Base-by-base conservation (phyloP, 148 eudicot species). In the Silene latifolia region DNA sequence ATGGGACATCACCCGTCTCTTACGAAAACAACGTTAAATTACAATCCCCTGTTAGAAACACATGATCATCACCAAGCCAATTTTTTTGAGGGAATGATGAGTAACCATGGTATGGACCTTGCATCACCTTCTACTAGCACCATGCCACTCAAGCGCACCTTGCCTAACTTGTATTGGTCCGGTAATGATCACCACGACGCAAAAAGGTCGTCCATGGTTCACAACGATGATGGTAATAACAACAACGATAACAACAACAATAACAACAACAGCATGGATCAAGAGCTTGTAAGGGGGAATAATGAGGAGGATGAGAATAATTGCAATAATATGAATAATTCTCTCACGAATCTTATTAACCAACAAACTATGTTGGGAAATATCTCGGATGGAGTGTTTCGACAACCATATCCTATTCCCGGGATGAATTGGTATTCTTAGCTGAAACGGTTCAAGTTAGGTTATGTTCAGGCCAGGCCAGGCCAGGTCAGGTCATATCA, bases 391-490 rank as follows among this genome's bases (percentile, higher is more conserved):
- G 81, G 81, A 5, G 71, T 75, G 29, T 88, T 78, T 65, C 74
- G 89, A 68, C 92, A 87, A 66, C 79, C 76, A 0, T 82, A 80
- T 42, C 78, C 82, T 23, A 77, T 80, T 7, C 79, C 87, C 1
- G 85, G 87, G 24, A 44, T 84, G 77, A 89, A 85, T 62, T 89
- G 93, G 90, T 85, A 78, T 76, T 72, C 80, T n/a, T 85, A 82
- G 58, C 13, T 75, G 39, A 15, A 2, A 15, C 9, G 8, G 19
- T 65, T 61, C 58, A 5, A 35, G 19, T 46, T 44, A 2, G 3
- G 18, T 14, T 12, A 24, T 60, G 15, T 72, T 32, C 29, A 27
- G 5, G 3, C 5, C 35, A 32, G 35, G 5, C 5, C 35, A 32
- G 35, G 35, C 5, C 35, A 32, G 35, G 35, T 32, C 24, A 68